A percentile compares a stretch with the other conserved stretches of the same genome.
These are phyloP conservation scores for Thalassiosira mediterranea DNA, from an alignment of 352 stramenopile species.

Conservation along the genomic window DNA sequence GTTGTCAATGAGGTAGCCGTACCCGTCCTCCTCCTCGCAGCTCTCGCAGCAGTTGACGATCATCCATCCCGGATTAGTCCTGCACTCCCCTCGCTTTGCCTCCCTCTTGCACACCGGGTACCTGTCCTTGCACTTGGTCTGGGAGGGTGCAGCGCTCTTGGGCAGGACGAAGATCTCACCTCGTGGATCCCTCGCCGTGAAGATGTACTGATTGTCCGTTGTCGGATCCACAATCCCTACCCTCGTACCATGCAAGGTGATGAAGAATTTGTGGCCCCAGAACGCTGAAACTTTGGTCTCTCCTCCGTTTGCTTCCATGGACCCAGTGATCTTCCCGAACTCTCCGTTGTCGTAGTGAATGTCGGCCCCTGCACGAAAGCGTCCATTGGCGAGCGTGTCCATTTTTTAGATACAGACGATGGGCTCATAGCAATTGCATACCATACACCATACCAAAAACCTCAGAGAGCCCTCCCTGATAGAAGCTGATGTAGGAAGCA, in stretches of 20 bases:
- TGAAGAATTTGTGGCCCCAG: slow-evolving; percentile 35
- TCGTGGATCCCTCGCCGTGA: not conserved
- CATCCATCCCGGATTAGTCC: slow-evolving; percentile 74
- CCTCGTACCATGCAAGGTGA: slow-evolving; percentile 42
- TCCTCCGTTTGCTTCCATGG: slow-evolving; percentile 24
- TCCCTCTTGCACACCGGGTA: slow-evolving; percentile 47
- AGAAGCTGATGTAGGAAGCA: too few species aligned
- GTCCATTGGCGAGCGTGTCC: not conserved
- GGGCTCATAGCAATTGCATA: not conserved
- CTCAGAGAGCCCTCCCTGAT: too few species aligned
- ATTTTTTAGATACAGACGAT: not conserved
- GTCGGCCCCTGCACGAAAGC: slow-evolving; percentile 20
- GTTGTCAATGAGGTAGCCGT: slow-evolving; percentile 59
- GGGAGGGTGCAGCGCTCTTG: slow-evolving; percentile 20
- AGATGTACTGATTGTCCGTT: slow-evolving; percentile 48
- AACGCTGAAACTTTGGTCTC: slow-evolving; percentile 7
- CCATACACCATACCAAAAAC: too few species aligned
- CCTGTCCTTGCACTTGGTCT: slow-evolving; percentile 53
- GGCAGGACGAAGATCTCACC: slow-evolving; percentile 31
- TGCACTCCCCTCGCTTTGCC: slow-evolving; percentile 55
- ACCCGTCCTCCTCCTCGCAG: slow-evolving; percentile 57
- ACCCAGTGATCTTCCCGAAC: slow-evolving; percentile 32
- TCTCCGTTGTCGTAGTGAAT: slow-evolving; percentile 47
- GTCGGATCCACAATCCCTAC: slow-evolving; percentile 40
- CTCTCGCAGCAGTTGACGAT: slow-evolving; percentile 73